Conservation (phyloP, 2,329 filamentous ascomycete genomes). For the Paraconiothyrium sp. region DNA sequence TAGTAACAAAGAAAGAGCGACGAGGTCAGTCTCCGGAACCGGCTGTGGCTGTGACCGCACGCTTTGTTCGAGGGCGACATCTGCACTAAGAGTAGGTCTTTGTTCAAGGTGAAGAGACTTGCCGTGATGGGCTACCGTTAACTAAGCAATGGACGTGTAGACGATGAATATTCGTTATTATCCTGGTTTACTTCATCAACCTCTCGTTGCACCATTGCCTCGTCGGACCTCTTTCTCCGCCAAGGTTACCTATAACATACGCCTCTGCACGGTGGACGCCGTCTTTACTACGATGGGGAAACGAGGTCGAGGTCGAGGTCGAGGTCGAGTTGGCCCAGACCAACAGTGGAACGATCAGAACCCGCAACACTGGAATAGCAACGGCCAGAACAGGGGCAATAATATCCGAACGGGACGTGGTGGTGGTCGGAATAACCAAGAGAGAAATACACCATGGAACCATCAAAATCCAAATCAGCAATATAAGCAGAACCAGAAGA, state of each 20-base stretch:
- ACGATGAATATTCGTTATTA: neutral
- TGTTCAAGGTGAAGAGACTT: neutral
- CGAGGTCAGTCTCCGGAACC: no score
- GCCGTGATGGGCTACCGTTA: neutral
- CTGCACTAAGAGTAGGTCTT: slow-evolving; percentile 1
- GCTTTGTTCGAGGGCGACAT: neutral
- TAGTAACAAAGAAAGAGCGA: no score
- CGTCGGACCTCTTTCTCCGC: neutral
- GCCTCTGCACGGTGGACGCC: neutral
- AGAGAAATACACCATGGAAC: neutral
- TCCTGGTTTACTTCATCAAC: neutral
- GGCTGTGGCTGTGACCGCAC: no score
- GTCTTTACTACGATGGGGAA: neutral
- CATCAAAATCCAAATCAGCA: slow-evolving; percentile 8
- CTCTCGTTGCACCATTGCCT: neutral
- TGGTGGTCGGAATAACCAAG: neutral
- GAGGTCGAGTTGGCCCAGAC: neutral
- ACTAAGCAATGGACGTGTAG: neutral
- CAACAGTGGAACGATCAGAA: neutral
- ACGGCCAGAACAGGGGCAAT: neutral
- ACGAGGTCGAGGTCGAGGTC: neutral
- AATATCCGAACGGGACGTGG: neutral
- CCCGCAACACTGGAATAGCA: neutral
- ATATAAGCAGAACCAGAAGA: neutral
- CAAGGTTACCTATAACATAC: neutral